Evolutionary conservation across 768 basidiomycete species (phyloP).

Genomic region (Sarcodon sp.): DNA sequence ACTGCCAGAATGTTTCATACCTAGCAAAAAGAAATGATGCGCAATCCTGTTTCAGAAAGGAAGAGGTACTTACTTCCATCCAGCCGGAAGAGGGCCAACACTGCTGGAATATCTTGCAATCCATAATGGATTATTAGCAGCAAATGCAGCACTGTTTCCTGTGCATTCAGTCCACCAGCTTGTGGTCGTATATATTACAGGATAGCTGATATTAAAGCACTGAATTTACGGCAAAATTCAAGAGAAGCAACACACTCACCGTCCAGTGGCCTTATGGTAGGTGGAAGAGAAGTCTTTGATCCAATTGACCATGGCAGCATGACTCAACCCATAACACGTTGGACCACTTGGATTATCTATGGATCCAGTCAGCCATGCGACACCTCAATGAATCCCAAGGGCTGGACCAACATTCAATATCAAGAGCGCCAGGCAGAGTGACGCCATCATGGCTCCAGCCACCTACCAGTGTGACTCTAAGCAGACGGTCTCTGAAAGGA

Average conservation of each 20-base stretch:
- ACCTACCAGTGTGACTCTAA: slow-evolving; percentile 15
- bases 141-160: slow-evolving; percentile 40
- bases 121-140: slow-evolving; percentile 42
- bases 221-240: neutral
- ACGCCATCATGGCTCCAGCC: slow-evolving; percentile 43
- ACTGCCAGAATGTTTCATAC: slow-evolving; percentile 48
- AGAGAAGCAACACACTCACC: slow-evolving; percentile 18
- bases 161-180: slow-evolving; percentile 63
- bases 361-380: too few relatives aligned
- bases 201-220: neutral
- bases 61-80: slow-evolving; percentile 31
- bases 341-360: slow-evolving; percentile 39
- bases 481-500: neutral
- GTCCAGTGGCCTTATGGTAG: slow-evolving; percentile 32
- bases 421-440: slow-evolving; percentile 52
- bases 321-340: slow-evolving; percentile 40
- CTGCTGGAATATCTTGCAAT: slow-evolving; percentile 38
- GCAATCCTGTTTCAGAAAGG: neutral
- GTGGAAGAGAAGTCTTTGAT: slow-evolving; percentile 49
- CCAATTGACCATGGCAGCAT: slow-evolving; percentile 50
- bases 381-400: neutral
- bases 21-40: slow-evolving; percentile 10
- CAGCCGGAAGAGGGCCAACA: slow-evolving; percentile 43
- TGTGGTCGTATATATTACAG: slow-evolving; percentile 51
- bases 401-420: slow-evolving; percentile 39